These are phyloP conservation scores for Aspergillus avenaceus DNA, from an alignment of 495 filamentous ascomycete species.

Conservation along the genomic window DNA sequence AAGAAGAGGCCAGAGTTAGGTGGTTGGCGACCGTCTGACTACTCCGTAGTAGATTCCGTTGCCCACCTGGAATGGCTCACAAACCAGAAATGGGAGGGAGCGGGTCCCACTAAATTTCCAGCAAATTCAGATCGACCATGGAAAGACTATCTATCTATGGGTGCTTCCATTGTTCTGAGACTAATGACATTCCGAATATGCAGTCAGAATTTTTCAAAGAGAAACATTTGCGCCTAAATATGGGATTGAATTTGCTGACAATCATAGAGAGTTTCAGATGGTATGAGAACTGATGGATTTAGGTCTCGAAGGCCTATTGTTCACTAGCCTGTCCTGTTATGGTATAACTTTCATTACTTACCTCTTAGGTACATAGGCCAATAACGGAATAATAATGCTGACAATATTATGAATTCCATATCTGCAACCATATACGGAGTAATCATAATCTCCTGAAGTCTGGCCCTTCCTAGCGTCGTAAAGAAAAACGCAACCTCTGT, in stretches of 20 bases:
- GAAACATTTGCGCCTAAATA: background rate
- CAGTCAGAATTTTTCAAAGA: background rate
- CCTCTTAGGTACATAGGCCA: too few species aligned
- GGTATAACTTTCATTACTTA: too few species aligned
- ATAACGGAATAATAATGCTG: too few species aligned
- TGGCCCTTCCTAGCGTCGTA: slow-evolving; percentile 12
- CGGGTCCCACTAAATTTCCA: slow-evolving; percentile 13
- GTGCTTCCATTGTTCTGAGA: background rate
- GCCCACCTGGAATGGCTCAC: background rate
- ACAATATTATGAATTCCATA: too few species aligned
- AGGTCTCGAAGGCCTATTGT: background rate
- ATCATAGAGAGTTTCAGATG: background rate
- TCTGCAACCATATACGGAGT: too few species aligned
- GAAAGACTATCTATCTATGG: slow-evolving; percentile 6
- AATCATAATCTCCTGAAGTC: slow-evolving; percentile 1
- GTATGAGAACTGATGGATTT: too few species aligned
- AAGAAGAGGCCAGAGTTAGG: background rate
- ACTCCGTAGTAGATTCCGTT: background rate
- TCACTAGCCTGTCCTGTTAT: background rate
- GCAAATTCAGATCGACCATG: slow-evolving; percentile 15
- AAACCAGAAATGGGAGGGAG: slow-evolving; percentile 2
- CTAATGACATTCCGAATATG: background rate
- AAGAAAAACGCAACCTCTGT: too few species aligned
- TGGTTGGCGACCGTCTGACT: background rate
- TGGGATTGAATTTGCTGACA: background rate